These are phyloP conservation scores for Oryza coarctata DNA, from an alignment of 176 grass and related monocot species.

Conservation along the genomic window DNA sequence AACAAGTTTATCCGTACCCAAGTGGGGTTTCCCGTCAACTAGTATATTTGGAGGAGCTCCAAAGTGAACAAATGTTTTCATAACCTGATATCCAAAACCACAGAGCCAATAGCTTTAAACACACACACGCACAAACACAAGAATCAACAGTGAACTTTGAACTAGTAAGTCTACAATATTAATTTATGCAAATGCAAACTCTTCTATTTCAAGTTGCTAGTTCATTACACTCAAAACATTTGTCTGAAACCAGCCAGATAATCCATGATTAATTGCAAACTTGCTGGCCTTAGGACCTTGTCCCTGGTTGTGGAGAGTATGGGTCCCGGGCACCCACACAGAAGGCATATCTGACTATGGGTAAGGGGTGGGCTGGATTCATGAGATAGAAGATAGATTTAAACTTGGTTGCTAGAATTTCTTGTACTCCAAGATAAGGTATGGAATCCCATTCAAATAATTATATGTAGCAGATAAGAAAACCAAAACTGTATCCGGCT, in stretches of 20 bases:
- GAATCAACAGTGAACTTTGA: neutral
- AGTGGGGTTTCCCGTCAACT: constrained; percentile 91
- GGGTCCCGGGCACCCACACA: no score
- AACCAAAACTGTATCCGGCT: no score
- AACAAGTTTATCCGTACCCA: constrained; percentile 94
- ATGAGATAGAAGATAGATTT: no score
- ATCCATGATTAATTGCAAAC: constrained; percentile 8
- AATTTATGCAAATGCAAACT: neutral
- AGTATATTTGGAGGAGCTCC: constrained; percentile 86
- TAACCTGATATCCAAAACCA: constrained; percentile 59
- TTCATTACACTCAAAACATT: constrained; percentile 20
- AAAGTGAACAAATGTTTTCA: constrained; percentile 91
- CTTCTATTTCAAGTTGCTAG: constrained; percentile 3
- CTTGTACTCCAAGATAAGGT: no score
- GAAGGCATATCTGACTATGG: no score
- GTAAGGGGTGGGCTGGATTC: no score
- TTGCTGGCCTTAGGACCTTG: neutral
- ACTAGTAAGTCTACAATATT: constrained; percentile 14
- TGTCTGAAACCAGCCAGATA: neutral
- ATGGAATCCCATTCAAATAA: no score
- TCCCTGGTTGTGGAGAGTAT: no score
- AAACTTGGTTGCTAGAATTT: no score
- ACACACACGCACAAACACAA: neutral
- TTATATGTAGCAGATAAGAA: no score
- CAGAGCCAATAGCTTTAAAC: neutral